Conservation (phyloP, 805 yeast species). For the Yarrowia divulgata region DNA sequence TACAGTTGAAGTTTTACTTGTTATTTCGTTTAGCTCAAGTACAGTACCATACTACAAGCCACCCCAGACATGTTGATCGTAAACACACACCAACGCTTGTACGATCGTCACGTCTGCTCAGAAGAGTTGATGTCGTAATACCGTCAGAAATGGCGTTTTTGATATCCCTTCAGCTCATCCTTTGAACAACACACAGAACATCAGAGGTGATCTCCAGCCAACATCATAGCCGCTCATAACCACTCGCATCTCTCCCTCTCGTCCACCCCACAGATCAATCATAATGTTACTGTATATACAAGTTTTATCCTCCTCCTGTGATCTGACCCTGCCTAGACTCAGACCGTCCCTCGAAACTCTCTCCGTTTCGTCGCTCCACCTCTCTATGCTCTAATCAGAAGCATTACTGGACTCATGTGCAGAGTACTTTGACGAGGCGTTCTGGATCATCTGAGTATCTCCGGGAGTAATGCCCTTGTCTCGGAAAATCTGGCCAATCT, state of each 20-base stretch:
- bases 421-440: constrained; percentile 1
- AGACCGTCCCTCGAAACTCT: too few relatives aligned
- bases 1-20: too few relatives aligned
- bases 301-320: constrained; percentile 5
- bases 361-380: neutral
- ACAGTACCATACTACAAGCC: too few relatives aligned
- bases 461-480: constrained; percentile 40
- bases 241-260: neutral
- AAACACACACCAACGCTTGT: too few relatives aligned
- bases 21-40: too few relatives aligned
- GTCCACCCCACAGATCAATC: neutral
- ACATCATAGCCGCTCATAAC: neutral
- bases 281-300: constrained; percentile 32
- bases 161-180: too few relatives aligned
- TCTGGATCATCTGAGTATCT: constrained; percentile 41
- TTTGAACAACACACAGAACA: too few relatives aligned
- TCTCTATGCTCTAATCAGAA: neutral
- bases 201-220: too few relatives aligned
- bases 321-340: neutral
- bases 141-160: too few relatives aligned
- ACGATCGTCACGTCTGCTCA: too few relatives aligned
- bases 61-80: too few relatives aligned
- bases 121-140: too few relatives aligned
- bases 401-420: neutral
- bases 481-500: constrained; percentile 47